These are phyloP conservation scores for Suillus discolor DNA, from an alignment of 768 basidiomycete species.

Conservation along the genomic window DNA sequence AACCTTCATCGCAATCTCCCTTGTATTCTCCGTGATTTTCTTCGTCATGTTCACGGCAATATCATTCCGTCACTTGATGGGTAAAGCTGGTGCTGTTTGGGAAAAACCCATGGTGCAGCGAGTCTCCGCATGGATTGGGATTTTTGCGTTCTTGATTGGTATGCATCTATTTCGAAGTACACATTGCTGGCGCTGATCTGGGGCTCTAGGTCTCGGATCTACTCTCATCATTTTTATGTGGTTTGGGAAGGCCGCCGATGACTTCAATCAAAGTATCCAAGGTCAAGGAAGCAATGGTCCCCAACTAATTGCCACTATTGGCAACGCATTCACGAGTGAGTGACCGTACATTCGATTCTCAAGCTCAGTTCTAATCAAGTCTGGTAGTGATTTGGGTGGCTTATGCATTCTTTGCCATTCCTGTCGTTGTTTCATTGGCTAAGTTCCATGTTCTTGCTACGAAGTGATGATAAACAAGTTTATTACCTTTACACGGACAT, in stretches of 20 bases:
- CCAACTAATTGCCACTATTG: conserved; percentile 58
- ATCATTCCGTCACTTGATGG: conserved; percentile 67
- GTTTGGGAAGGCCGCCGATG: conserved; percentile 77
- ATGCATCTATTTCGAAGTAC: conserved; percentile 16
- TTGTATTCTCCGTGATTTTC: conserved; percentile 61
- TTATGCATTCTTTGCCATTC: conserved; percentile 73
- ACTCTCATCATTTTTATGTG: conserved; percentile 79
- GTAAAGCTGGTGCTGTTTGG: conserved; percentile 48
- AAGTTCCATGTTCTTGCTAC: conserved; percentile 63
- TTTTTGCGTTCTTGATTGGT: conserved; percentile 79
- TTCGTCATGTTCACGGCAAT: conserved; percentile 66
- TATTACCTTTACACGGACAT: not conserved
- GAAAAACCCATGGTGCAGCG: conserved; percentile 62
- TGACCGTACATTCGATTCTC: conserved; percentile 15
- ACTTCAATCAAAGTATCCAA: conserved; percentile 69
- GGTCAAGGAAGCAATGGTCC: conserved; percentile 56
- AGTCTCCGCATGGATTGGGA: conserved; percentile 71
- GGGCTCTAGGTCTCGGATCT: conserved; percentile 56
- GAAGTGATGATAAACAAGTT: conserved; percentile 33
- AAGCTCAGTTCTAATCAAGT: conserved; percentile 8
- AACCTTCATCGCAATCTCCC: conserved; percentile 61
- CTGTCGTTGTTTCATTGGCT: conserved; percentile 66
- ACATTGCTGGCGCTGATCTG: conserved; percentile 1
- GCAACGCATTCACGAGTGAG: conserved; percentile 79
- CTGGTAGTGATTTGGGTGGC: conserved; percentile 75